Conservation (phyloP, 2,329 filamentous ascomycete genomes). For the Aureobasidium vineae region DNA sequence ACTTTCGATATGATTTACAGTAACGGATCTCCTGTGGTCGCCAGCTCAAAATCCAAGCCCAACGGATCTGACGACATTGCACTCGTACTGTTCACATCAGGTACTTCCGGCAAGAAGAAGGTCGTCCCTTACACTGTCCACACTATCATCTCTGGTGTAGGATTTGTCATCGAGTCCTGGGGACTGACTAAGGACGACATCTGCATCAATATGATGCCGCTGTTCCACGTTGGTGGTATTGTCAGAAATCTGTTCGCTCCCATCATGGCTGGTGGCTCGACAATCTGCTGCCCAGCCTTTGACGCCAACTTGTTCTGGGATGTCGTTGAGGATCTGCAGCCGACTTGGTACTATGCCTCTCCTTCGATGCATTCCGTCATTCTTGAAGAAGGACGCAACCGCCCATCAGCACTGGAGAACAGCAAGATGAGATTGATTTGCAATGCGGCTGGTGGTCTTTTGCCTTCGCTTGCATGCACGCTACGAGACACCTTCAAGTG, state of each 20-base stretch:
- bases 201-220: conserved; percentile 60
- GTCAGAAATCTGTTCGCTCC: conserved; percentile 57
- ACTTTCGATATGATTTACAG: conserved; percentile 31
- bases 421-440: conserved; percentile 54
- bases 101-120: conserved; percentile 60
- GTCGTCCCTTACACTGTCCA: conserved; percentile 55
- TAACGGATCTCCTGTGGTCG: neutral
- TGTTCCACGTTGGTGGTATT: conserved; percentile 56
- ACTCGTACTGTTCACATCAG: conserved; percentile 57
- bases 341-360: conserved; percentile 60
- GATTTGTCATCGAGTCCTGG: conserved; percentile 56
- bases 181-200: conserved; percentile 49
- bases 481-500: conserved; percentile 54
- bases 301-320: conserved; percentile 59
- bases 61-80: conserved; percentile 51
- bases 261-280: conserved; percentile 54
- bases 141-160: conserved; percentile 53
- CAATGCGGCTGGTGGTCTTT: conserved; percentile 55
- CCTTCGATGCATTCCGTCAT: conserved; percentile 59
- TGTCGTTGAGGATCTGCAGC: conserved; percentile 48
- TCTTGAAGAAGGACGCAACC: conserved; percentile 47
- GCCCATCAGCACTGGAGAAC: conserved; percentile 44
- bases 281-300: conserved; percentile 55
- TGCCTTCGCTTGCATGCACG: conserved; percentile 52
- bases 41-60: conserved; percentile 30